These are phyloP conservation scores for Chrysophaeum taylorii DNA, from an alignment of 352 stramenopile species.

Conservation along the genomic window DNA sequence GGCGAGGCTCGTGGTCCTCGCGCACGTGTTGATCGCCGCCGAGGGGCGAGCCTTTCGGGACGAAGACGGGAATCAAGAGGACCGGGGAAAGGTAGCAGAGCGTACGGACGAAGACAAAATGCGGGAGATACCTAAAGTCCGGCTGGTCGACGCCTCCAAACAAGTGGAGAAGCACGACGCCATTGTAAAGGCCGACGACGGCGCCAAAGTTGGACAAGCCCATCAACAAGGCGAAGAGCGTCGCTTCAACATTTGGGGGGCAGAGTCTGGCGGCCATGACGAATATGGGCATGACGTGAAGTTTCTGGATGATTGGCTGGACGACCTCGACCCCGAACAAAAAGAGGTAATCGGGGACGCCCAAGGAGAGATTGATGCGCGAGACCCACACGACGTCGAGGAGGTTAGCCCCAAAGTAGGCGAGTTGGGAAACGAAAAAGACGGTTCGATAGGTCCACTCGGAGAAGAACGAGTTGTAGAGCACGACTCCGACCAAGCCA, in stretches of 20 bases:
- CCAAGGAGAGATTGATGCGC: slow-evolving; percentile 54
- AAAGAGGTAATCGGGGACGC: slow-evolving; percentile 69
- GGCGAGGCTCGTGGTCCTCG: too few species aligned
- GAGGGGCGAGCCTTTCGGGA: slow-evolving; percentile 20
- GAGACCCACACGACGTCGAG: slow-evolving; percentile 65
- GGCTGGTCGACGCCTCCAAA: slow-evolving; percentile 18
- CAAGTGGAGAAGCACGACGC: slow-evolving; percentile 31
- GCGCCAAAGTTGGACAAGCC: slow-evolving; percentile 72
- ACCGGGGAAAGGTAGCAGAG: slow-evolving; percentile 24
- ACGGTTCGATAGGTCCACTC: slow-evolving; percentile 63
- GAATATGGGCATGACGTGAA: slow-evolving; percentile 58
- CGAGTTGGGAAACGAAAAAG: slow-evolving; percentile 62
- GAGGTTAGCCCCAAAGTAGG: slow-evolving; percentile 54
- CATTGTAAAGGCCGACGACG: slow-evolving; percentile 64
- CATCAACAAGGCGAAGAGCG: slow-evolving; percentile 72
- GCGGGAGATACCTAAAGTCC: slow-evolving; percentile 18
- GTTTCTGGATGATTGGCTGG: slow-evolving; percentile 17
- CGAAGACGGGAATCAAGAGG: slow-evolving; percentile 22
- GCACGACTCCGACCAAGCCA: slow-evolving; percentile 30
- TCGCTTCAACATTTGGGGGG: slow-evolving; percentile 64
- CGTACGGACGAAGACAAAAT: slow-evolving; percentile 23
- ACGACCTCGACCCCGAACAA: slow-evolving; percentile 66
- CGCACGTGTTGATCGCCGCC: too few species aligned
- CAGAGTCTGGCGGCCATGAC: slow-evolving; percentile 71
- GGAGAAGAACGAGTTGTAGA: slow-evolving; percentile 60